phyloP scores from a whole-genome alignment of 208 protist species.

The Leishmania aethiopica region DNA sequence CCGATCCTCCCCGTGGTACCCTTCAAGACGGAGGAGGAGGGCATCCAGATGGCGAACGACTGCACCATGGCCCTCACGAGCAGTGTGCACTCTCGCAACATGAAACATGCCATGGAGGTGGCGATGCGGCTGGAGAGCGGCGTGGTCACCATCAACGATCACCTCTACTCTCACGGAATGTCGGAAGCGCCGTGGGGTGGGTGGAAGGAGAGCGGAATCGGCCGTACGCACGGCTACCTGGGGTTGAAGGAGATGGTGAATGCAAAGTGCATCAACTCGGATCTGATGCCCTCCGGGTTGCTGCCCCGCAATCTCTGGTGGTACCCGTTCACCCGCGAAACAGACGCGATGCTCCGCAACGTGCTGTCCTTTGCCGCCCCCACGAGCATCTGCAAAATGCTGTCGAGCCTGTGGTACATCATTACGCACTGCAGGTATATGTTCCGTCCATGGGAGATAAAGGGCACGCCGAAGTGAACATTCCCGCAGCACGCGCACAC shows the following conservation, averaged over 20 bases:
- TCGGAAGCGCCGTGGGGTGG: constrained; percentile 87
- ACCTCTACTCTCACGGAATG: constrained; percentile 71
- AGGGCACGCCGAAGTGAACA: constrained; percentile 22
- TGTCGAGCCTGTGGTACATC: constrained; percentile 33
- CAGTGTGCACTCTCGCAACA: constrained; percentile 72
- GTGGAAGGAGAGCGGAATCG: constrained; percentile 88
- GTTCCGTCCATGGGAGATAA: constrained; percentile 59
- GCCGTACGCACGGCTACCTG: constrained; percentile 79
- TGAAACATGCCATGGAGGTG: constrained; percentile 36
- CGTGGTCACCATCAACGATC: constrained; percentile 87
- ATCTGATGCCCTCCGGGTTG: constrained; percentile 35
- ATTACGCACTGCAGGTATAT: constrained; percentile 46
- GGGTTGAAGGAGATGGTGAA: constrained; percentile 86
- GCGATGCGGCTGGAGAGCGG: constrained; percentile 70
- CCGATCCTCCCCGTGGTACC: constrained; percentile 83
- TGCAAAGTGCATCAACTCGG: constrained; percentile 82
- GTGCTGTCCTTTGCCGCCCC: constrained; percentile 46
- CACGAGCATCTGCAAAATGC: constrained; percentile 25
- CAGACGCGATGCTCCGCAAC: constrained; percentile 40
- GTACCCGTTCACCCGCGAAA: constrained; percentile 59
- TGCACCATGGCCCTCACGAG: constrained; percentile 74
- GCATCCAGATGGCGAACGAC: constrained; percentile 74
- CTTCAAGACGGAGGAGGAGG: constrained; percentile 81
- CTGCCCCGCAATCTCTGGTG: constrained; percentile 78
- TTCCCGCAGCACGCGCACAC: no score